phyloP scores from a whole-genome alignment of 768 basidiomycete genomes.

The Termitomyces sp. region DNA sequence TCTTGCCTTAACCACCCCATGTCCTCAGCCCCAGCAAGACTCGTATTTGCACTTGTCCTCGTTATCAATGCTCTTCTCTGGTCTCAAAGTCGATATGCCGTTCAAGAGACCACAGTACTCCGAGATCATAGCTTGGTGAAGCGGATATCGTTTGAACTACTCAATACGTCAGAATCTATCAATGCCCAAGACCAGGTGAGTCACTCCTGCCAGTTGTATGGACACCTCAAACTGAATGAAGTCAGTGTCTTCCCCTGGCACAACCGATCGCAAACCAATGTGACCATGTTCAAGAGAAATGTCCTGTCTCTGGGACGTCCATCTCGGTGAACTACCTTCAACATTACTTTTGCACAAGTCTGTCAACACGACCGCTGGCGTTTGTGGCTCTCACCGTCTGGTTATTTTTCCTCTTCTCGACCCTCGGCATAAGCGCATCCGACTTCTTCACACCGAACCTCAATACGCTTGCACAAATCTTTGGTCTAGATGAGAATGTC shows the following conservation, averaged over 20 bases:
- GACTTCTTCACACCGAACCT: constrained; percentile 99
- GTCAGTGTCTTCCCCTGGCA: constrained; percentile 64
- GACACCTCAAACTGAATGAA: neutral
- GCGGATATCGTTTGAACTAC: constrained; percentile 35
- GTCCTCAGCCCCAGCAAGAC: constrained; percentile 43
- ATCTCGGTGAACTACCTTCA: constrained; percentile 68
- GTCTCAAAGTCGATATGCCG: constrained; percentile 56
- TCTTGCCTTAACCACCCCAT: constrained; percentile 28
- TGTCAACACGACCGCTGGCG: constrained; percentile 49
- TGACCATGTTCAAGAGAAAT: constrained; percentile 52
- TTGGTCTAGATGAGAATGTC: constrained; percentile 89
- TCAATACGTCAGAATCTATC: constrained; percentile 16
- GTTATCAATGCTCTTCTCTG: constrained; percentile 59
- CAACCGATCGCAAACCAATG: constrained; percentile 59
- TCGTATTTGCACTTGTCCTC: constrained; percentile 50
- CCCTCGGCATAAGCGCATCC: constrained; percentile 89
- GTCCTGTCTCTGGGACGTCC: constrained; percentile 57
- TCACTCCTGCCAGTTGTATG: neutral
- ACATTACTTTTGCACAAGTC: constrained; percentile 65
- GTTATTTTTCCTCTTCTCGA: constrained; percentile 92
- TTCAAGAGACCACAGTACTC: constrained; percentile 17
- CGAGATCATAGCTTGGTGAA: constrained; percentile 35
- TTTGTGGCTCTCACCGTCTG: constrained; percentile 69
- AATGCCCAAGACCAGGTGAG: constrained; percentile 25
- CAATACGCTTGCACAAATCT: constrained; percentile 78